Percentiles rank a stretch among this genome's conserved stretches.
Evolutionary conservation across 768 basidiomycete genomes (phyloP).

Genomic region (Phlebiopsis gigantea): DNA sequence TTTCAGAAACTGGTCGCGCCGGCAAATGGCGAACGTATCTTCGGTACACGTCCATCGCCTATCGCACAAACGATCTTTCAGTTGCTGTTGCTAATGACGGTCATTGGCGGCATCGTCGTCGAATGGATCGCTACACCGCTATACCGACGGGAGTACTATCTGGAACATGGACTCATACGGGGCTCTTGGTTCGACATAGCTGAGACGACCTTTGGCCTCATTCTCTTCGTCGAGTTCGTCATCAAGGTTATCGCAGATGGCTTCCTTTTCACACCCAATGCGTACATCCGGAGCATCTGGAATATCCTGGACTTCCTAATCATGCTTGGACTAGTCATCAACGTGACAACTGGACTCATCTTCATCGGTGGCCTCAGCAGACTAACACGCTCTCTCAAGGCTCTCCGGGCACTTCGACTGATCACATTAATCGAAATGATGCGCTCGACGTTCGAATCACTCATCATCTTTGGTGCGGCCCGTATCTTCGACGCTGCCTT

Average conservation of each 20-base stretch:
- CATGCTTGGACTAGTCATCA: conserved; percentile 70
- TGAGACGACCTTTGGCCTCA: conserved; percentile 65
- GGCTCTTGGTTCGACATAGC: conserved; percentile 85
- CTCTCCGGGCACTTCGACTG: conserved; percentile 79
- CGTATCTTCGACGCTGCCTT: conserved; percentile 88
- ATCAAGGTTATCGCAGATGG: conserved; percentile 94
- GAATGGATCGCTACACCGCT: conserved; percentile 80
- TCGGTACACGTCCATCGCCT: conserved; percentile 66
- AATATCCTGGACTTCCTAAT: conserved; percentile 87
- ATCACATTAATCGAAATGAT: conserved; percentile 87
- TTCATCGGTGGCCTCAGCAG: conserved; percentile 77
- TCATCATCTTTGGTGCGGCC: conserved; percentile 80
- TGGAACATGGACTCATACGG: conserved; percentile 50
- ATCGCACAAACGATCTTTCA: conserved; percentile 70
- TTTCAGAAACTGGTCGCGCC: conserved; percentile 85
- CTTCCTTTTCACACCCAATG: conserved; percentile 85
- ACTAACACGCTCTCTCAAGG: conserved; percentile 81
- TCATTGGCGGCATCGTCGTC: conserved; percentile 77
- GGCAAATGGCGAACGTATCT: conserved; percentile 80
- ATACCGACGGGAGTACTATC: conserved; percentile 73
- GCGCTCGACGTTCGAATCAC: conserved; percentile 78
- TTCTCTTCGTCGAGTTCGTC: conserved; percentile 74
- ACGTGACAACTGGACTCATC: conserved; percentile 64
- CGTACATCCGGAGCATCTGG: conserved; percentile 89
- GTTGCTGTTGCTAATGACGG: conserved; percentile 62